Conservation (phyloP, 345 rosid species). For the Sapria himalayana region DNA sequence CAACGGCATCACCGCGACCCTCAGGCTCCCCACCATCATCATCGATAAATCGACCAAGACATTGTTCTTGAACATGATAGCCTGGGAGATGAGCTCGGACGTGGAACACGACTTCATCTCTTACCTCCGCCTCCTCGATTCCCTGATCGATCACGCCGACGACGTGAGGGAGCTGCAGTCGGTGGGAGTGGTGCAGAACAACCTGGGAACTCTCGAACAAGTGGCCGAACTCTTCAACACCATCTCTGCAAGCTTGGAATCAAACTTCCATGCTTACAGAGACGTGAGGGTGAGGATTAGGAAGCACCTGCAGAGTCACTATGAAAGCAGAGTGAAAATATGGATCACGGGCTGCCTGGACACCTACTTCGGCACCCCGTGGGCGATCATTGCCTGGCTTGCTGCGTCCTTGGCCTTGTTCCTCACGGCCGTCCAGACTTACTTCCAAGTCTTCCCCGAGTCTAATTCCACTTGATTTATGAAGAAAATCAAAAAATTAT, state of each 20-base stretch:
- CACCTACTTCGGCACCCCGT: constrained; percentile 1
- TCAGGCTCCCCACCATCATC: constrained; percentile 4
- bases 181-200: constrained; percentile 1
- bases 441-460: too few relatives aligned
- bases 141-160: constrained; percentile 7
- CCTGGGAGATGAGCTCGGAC: constrained; percentile 4
- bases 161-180: constrained; percentile 8
- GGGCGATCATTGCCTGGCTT: constrained; percentile 6
- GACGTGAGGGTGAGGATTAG: too few relatives aligned
- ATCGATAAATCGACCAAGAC: constrained; percentile 4
- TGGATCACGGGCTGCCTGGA: constrained; percentile 4
- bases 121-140: constrained; percentile 7
- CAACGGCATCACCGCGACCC: neutral
- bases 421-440: neutral
- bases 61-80: constrained; percentile 5
- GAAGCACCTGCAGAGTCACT: too few relatives aligned
- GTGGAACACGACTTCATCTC: neutral
- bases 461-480: too few relatives aligned
- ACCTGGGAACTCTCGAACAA: constrained; percentile 6
- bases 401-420: constrained; percentile 1
- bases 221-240: constrained; percentile 6
- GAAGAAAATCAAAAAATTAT: too few relatives aligned
- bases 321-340: constrained; percentile 1
- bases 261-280: neutral
- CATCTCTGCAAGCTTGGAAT: constrained; percentile 4